phyloP scores from a whole-genome alignment of 1,284 basidiomycete genomes.

The Phylloboletellus chloephorus region DNA sequence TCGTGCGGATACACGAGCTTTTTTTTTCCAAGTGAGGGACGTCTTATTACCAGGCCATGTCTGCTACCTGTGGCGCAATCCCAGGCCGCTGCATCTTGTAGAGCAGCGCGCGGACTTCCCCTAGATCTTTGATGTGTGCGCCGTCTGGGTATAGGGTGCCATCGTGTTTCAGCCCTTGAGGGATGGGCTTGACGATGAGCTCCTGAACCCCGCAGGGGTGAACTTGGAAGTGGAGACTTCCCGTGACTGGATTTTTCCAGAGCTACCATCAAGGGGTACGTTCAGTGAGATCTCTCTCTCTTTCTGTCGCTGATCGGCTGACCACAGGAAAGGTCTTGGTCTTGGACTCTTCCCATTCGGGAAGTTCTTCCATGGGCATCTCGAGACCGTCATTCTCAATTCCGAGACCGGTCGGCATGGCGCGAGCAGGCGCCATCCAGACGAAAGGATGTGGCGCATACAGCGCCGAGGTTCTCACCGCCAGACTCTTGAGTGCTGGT shows the following conservation, averaged over 20 bases:
- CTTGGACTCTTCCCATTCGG: constrained; percentile 60
- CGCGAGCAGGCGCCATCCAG: constrained; percentile 68
- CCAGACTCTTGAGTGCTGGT: constrained; percentile 71
- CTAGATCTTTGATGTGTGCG: constrained; percentile 55
- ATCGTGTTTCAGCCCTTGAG: constrained; percentile 37
- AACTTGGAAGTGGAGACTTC: constrained; percentile 64
- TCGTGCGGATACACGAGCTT: constrained; percentile 58
- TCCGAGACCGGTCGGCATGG: constrained; percentile 63
- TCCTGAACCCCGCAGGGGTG: constrained; percentile 52
- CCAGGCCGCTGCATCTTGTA: constrained; percentile 73
- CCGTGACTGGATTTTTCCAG: constrained; percentile 79
- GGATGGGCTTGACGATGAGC: constrained; percentile 53
- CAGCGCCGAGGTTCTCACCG: constrained; percentile 61
- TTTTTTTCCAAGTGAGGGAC: background rate
- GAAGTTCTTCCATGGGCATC: constrained; percentile 51
- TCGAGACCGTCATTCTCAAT: constrained; percentile 67
- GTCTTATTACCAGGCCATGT: background rate
- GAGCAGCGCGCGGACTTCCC: constrained; percentile 54
- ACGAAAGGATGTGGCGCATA: constrained; percentile 73
- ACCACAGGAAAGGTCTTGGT: constrained; percentile 66
- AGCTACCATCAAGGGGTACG: constrained; percentile 36
- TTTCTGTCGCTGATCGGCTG: constrained; percentile 20
- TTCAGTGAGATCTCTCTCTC: background rate
- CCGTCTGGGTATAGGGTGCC: constrained; percentile 65
- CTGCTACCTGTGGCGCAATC: constrained; percentile 53